phyloP scores from a whole-genome alignment of 176 grass and related monocot species.

The Carex scoparia region DNA sequence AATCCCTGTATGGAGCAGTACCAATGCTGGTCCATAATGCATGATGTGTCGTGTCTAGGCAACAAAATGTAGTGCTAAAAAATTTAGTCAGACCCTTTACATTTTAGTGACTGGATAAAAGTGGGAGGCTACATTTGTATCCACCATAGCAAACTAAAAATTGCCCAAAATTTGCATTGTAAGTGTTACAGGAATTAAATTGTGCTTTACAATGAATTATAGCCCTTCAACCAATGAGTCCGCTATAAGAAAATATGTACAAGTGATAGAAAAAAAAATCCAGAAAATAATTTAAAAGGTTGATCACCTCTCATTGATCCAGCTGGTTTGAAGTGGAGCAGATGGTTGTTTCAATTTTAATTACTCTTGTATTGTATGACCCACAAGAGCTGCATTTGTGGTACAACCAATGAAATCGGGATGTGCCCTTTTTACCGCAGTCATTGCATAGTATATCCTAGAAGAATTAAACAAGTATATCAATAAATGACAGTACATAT shows the following conservation, averaged over 20 bases:
- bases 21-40: too few relatives aligned
- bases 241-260: conserved; percentile 17
- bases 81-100: background rate
- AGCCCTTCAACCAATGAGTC: background rate
- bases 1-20: too few relatives aligned
- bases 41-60: too few relatives aligned
- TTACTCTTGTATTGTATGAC: conserved; percentile 96
- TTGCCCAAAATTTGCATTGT: conserved; percentile 19
- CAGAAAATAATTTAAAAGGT: background rate
- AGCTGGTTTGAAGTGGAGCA: conserved; percentile 49
- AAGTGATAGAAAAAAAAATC: conserved; percentile 2
- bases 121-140: background rate
- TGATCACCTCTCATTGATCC: conserved; percentile 11
- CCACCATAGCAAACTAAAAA: background rate
- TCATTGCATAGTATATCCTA: conserved; percentile 96
- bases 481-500: background rate
- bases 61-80: background rate
- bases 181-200: conserved; percentile 4
- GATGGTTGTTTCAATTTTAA: conserved; percentile 64
- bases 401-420: conserved; percentile 94
- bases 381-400: conserved; percentile 84
- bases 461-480: background rate
- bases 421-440: conserved; percentile 73
- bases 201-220: conserved; percentile 6
- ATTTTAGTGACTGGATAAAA: background rate